A percentile compares a stretch with the other conserved stretches of the same genome.
Conservation (phyloP, 768 basidiomycete genomes). For the Russula ochroleuca region DNA sequence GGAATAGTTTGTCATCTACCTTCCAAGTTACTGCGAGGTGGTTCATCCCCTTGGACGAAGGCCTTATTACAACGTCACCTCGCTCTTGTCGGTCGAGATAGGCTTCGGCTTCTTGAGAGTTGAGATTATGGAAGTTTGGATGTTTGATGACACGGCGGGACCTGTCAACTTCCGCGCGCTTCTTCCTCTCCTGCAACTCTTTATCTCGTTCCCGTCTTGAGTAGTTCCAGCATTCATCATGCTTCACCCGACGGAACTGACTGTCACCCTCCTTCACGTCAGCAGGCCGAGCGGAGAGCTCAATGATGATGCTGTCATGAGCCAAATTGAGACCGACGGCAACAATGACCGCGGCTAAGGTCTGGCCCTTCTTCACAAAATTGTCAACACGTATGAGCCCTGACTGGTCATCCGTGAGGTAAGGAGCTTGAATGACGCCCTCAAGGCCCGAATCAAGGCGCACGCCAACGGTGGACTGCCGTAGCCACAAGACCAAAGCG, state of each 20-base stretch:
- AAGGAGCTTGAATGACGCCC: slow-evolving; percentile 61
- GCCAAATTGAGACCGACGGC: slow-evolving; percentile 59
- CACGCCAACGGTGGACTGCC: slow-evolving; percentile 50
- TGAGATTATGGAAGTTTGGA: slow-evolving; percentile 96
- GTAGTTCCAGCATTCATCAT: slow-evolving; percentile 62
- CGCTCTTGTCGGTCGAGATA: slow-evolving; percentile 86
- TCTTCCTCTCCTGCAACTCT: slow-evolving; percentile 75
- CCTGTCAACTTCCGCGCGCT: slow-evolving; percentile 75
- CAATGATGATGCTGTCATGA: slow-evolving; percentile 61
- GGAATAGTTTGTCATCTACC: slow-evolving; percentile 91
- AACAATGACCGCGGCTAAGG: slow-evolving; percentile 74
- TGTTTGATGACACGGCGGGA: slow-evolving; percentile 90
- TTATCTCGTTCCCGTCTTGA: slow-evolving; percentile 60
- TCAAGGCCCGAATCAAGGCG: slow-evolving; percentile 94
- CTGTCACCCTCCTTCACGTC: slow-evolving; percentile 63
- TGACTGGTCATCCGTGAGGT: slow-evolving; percentile 54
- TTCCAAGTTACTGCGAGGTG: slow-evolving; percentile 99
- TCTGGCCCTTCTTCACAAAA: slow-evolving; percentile 71
- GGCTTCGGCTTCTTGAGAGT: slow-evolving; percentile 81
- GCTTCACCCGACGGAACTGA: slow-evolving; percentile 53
- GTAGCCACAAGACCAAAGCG: slow-evolving; percentile 58
- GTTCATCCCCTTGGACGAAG: slow-evolving; percentile 88
- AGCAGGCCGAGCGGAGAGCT: slow-evolving; percentile 63
- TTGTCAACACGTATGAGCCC: slow-evolving; percentile 35
- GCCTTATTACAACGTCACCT: slow-evolving; percentile 94